Evolutionary conservation across 805 yeast genomes (phyloP), one percentile per base, ranked within the genome.

Genomic region (Saccharomycopsis fibuligera): DNA sequence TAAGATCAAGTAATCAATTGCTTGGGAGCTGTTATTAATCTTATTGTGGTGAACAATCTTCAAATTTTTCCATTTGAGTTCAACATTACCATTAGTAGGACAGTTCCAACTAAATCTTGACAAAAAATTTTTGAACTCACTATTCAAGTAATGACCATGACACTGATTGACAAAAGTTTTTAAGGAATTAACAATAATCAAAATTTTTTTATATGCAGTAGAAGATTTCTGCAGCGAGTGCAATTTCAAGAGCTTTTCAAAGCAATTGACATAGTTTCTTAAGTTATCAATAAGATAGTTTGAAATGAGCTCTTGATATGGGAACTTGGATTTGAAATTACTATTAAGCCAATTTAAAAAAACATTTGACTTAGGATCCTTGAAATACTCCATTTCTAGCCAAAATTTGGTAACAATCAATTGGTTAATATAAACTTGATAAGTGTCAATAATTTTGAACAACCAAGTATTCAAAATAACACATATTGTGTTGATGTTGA

Each of bases 381-480:
- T 52, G 31, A 45, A 52, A n/a, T 37, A 19, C 25, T 52, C 55
- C 55, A 52, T 52, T 30, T 52, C 53, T 22, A 52, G 40, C 55
- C 55, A 52, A 33, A 52, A 52, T 24, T 50, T 52, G 17, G 52
- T 47, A n/a, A 49, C 47, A 31, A 52, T 49, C n/a, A 52, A 41
- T 31, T 52, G 55, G 24, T 52, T 52, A n/a, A 52, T 43, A 31
- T 52, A 52, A 12, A 52, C 23, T 30, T 52, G 52, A 29, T 49
- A 52, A 35, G 40, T 50, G 19, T 52, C 55, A 24, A 52, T 46
- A 24, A 52, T 52, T 37, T 52, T 52, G 33, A 49, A 52, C 8
- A 52, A 23, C 55, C 55, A 52, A 19, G 53, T 49, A 21, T 52
- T 49, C 19, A 52, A 24, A 43, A 52, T 48, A 37, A 45, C 44